Evolutionary conservation across 164 flowering plant genomes (phyloP), one percentile per base, ranked within the genome.

Genomic region (Brasenia schreberi): DNA sequence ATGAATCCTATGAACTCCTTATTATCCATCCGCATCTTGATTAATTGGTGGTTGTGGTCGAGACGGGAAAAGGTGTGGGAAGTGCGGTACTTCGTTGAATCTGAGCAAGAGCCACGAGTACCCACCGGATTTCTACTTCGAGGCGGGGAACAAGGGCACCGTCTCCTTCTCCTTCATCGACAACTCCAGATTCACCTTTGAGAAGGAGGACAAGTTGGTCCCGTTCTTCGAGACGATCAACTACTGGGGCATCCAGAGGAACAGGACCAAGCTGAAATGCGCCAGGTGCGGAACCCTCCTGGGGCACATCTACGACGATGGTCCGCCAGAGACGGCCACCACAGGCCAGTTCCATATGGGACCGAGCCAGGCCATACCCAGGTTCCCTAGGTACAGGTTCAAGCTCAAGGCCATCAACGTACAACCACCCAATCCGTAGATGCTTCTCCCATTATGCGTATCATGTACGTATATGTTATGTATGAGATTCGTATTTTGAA

Each of bases 221-320:
- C 97, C 97, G 65, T 95, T 95, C 72, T 89, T 89, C 77, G 99
- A 95, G 78, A 88, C 97, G n/a, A 1, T 89, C 3, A 72, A 90
- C 69, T 95, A 95, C 74, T 95, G 97, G 97, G 99, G 99, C 1
- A 86, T 92, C 64, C 96, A 92, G 63, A 61, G 99, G 75, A 85
- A 79, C 69, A 67, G 97, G 65, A 85, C 81, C 70, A 85, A 87
- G 83, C 85, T 95, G 74, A 79, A 70, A 71, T 95, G 99, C 81
- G 77, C 66, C 44, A 43, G 70, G 66, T 92, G 97, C 45, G 86
- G 92, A 0, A 64, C 49, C 39, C 82, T 84, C 14, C 71, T 94
- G 33, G 97, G 99, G 1, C 73, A 88, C 71, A 78, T 94, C 42
- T 91, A 94, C 68, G 97, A 91, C 71, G 99, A 91, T 73, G 99